Percentiles rank a stretch among this genome's conserved stretches.
Evolutionary conservation across 768 basidiomycete genomes (phyloP).

Genomic region (Lactifluus pinguis): DNA sequence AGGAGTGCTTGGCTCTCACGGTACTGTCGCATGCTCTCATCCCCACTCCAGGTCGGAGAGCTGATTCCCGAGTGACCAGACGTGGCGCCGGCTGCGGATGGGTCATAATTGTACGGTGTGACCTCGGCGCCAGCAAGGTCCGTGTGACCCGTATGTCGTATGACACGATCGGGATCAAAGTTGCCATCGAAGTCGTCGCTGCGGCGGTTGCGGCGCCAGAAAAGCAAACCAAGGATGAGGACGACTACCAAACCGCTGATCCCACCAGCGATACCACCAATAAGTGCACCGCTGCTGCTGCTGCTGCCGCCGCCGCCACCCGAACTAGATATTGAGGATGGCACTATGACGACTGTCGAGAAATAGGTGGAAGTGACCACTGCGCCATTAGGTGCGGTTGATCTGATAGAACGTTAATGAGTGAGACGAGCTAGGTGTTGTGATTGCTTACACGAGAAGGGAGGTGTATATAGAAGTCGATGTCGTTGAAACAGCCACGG

Average conservation of each 20-base stretch:
- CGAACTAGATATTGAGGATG: constrained; percentile 16
- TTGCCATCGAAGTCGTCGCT: constrained; percentile 41
- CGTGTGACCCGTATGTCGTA: constrained; percentile 21
- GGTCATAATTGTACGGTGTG: constrained; percentile 19
- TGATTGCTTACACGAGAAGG: not conserved
- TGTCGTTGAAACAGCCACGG: not conserved
- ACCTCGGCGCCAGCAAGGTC: constrained; percentile 18
- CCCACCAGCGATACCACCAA: constrained; percentile 26
- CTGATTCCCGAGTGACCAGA: constrained; percentile 15
- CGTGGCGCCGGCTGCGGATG: constrained; percentile 19
- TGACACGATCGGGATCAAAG: constrained; percentile 40
- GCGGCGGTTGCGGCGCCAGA: constrained; percentile 25
- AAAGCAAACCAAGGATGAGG: constrained; percentile 23
- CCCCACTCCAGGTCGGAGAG: not conserved
- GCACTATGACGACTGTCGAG: constrained; percentile 20
- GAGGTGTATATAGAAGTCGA: constrained; percentile 4
- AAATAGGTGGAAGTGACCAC: constrained; percentile 9
- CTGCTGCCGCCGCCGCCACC: not conserved
- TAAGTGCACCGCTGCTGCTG: constrained; percentile 23
- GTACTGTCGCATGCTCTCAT: constrained; percentile 24
- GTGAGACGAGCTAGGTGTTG: not conserved
- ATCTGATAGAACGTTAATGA: not conserved
- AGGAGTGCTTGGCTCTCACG: constrained; percentile 20
- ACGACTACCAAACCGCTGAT: constrained; percentile 19
- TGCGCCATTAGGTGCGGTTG: constrained; percentile 12